These are phyloP conservation scores for Boletus sensibilis DNA, from an alignment of 768 basidiomycete species.

Conservation along the genomic window DNA sequence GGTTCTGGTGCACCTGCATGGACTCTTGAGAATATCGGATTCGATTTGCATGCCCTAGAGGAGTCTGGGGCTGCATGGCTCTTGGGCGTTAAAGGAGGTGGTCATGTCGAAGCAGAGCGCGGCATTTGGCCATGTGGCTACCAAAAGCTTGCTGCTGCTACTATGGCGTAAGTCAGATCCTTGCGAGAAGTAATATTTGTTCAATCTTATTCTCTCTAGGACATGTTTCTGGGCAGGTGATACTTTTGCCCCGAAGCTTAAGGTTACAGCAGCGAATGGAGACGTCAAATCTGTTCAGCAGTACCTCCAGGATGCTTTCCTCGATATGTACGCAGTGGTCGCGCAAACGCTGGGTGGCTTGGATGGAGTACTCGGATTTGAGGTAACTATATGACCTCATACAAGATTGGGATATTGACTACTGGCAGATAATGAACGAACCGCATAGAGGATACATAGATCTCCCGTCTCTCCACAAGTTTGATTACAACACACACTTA, in stretches of 20 bases:
- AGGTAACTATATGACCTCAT: constrained; percentile 48
- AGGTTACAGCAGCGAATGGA: constrained; percentile 46
- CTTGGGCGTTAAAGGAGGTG: constrained; percentile 71
- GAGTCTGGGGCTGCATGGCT: constrained; percentile 87
- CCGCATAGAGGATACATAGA: constrained; percentile 92
- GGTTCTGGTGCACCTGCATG: constrained; percentile 97
- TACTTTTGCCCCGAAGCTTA: constrained; percentile 76
- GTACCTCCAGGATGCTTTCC: constrained; percentile 79
- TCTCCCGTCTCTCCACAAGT: constrained; percentile 74
- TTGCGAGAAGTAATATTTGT: background rate
- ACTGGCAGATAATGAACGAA: constrained; percentile 82
- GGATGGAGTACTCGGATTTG: constrained; percentile 83
- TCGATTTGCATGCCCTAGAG: constrained; percentile 78
- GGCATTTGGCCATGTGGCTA: constrained; percentile 95
- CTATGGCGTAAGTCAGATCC: constrained; percentile 70
- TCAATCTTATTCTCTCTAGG: constrained; percentile 36
- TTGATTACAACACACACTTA: constrained; percentile 94
- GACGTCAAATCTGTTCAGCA: constrained; percentile 66
- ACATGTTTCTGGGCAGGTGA: constrained; percentile 95
- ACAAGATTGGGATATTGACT: constrained; percentile 1
- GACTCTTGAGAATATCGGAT: constrained; percentile 85
- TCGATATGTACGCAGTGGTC: constrained; percentile 72
- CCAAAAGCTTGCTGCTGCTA: constrained; percentile 88
- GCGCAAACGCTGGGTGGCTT: constrained; percentile 68
- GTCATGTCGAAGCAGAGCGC: constrained; percentile 72